These are phyloP conservation scores for Salvia miltiorrhiza DNA, from an alignment of 257 asterid genomes.

Conservation along the genomic window DNA sequence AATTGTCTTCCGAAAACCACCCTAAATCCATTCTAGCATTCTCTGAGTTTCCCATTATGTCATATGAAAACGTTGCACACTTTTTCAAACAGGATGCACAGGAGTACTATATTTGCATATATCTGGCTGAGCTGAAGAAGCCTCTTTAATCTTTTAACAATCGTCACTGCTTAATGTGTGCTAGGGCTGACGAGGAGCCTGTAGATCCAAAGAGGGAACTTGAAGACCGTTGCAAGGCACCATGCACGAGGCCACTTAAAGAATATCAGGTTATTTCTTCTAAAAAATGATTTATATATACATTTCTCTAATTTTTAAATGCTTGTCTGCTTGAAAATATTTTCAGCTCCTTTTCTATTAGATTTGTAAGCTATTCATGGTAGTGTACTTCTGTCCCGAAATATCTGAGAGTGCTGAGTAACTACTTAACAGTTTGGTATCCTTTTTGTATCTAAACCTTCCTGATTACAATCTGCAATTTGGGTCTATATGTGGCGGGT, in stretches of 20 bases:
- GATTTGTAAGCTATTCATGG: neutral
- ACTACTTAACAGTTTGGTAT: neutral
- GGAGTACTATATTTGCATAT: neutral
- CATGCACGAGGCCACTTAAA: slow-evolving; percentile 64
- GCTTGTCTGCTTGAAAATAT: neutral
- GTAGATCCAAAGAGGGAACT: slow-evolving; percentile 73
- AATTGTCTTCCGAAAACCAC: no score
- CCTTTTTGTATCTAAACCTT: neutral
- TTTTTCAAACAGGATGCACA: neutral
- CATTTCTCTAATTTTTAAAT: neutral
- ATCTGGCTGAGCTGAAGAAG: neutral
- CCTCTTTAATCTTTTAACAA: neutral
- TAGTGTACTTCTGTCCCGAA: neutral
- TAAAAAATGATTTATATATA: neutral
- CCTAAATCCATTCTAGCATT: neutral
- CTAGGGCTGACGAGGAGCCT: slow-evolving; percentile 84
- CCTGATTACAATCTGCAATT: neutral
- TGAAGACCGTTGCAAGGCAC: slow-evolving; percentile 80
- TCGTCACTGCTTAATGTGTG: neutral
- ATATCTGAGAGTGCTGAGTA: neutral
- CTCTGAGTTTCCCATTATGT: neutral
- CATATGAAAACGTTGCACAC: neutral
- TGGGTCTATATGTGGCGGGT: neutral
- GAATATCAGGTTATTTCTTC: slow-evolving; percentile 60
- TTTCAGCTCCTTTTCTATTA: neutral